These are phyloP conservation scores for Linum tenue DNA, from an alignment of 345 rosid species.

Conservation along the genomic window DNA sequence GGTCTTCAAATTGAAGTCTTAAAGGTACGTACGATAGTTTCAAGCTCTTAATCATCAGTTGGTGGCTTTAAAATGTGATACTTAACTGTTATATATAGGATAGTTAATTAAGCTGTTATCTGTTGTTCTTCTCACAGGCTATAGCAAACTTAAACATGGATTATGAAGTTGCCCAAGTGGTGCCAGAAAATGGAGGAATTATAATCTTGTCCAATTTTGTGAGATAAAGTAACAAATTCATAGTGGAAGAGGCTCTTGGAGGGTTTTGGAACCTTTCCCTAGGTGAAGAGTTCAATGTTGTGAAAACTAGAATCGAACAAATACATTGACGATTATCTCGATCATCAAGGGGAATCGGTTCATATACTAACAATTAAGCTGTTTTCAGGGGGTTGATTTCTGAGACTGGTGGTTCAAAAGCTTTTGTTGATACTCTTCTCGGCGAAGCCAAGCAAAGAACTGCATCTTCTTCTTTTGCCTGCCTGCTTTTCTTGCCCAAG, in stretches of 20 bases:
- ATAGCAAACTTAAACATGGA: conserved; percentile 33
- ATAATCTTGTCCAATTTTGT: conserved; percentile 26
- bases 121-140: conserved; percentile 19
- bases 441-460: too few relatives aligned
- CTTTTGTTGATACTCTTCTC: conserved; percentile 31
- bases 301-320: conserved; percentile 9
- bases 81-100: background rate
- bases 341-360: background rate
- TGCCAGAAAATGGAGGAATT: conserved; percentile 32
- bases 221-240: conserved; percentile 26
- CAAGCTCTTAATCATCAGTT: background rate
- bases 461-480: too few relatives aligned
- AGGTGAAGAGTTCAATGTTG: conserved; percentile 40
- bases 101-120: background rate
- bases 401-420: conserved; percentile 30
- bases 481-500: too few relatives aligned
- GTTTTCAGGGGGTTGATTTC: conserved; percentile 31
- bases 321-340: background rate
- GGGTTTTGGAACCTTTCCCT: conserved; percentile 43
- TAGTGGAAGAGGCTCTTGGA: conserved; percentile 39
- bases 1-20: conserved; percentile 32
- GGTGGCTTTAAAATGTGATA: background rate
- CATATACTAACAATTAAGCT: background rate
- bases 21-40: conserved; percentile 19
- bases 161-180: conserved; percentile 29